phyloP scores from a whole-genome alignment of 495 filamentous ascomycete species.

The Neurospora africana region DNA sequence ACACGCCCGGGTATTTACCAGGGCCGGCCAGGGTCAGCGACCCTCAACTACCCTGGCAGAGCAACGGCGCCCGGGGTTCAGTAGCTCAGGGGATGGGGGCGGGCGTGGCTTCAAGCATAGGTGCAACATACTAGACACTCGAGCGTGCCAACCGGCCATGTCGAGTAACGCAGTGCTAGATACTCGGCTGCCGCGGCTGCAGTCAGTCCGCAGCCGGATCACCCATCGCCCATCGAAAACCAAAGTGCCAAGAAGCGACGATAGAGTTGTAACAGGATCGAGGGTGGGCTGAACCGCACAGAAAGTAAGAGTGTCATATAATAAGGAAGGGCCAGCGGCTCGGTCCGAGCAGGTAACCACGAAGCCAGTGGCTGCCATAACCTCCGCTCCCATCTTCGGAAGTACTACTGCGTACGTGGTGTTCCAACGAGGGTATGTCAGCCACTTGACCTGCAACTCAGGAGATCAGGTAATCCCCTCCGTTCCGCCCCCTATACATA shows the following conservation, averaged over 20 bases:
- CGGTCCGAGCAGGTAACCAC: neutral
- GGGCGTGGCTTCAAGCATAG: neutral
- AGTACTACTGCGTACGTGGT: neutral
- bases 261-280: neutral
- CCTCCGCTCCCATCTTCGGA: neutral
- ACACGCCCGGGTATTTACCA: neutral
- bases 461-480: neutral
- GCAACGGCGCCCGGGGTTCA: neutral
- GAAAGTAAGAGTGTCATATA: neutral
- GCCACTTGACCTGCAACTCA: neutral
- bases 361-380: neutral
- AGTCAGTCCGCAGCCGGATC: neutral
- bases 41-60: neutral
- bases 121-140: neutral
- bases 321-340: neutral
- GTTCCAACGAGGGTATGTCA: neutral
- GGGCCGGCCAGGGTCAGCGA: neutral
- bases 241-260: neutral
- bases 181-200: neutral
- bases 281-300: neutral
- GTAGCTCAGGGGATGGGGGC: neutral
- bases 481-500: neutral
- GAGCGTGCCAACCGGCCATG: neutral
- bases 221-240: neutral
- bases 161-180: neutral